Evolutionary conservation across 2,329 filamentous ascomycete species (phyloP), one percentile per base, ranked within the genome.

Genomic region (Pleurostoma richardsiae): DNA sequence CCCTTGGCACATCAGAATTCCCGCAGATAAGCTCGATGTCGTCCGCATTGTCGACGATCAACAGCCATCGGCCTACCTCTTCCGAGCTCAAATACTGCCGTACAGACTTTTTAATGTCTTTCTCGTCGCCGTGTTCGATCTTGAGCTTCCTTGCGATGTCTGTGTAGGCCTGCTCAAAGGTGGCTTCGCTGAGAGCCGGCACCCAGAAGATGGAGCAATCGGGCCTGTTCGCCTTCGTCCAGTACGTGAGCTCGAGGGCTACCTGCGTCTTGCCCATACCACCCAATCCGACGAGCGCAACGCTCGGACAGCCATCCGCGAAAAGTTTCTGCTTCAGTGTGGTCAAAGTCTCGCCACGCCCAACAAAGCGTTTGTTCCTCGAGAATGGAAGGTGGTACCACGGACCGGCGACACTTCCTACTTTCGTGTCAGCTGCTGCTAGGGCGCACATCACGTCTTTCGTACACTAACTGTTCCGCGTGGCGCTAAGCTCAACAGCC

Each of bases 21-120:
- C 48, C n/a, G 38, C 52, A 49, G 40, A 56, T 54, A 39, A 63
- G 43, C 4, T 60, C 50, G 7, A 46, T 45, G 29, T 72, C 63
- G 33, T 76, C 71, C 0, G 64, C 66, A 47, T 73, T 74, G 43
- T 71, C 65, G 4, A 73, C 50, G 3, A 74, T 54, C 1, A 73
- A 51, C 33, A 73, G 53, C 69, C 66, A 73, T 33, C 49, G 56
- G 5, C 65, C 61, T 0, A 55, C 46, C 4, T 43, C 46, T n/a
- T 56, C 51, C 0, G 56, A 61, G 39, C 49, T 56, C 1, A 69
- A 53, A 26, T 63, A 52, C 4, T 45, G 42, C 10, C 78, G 70
- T 54, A 87, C 81, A 63, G 80, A 73, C 53, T 83, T 78, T 45
- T 77, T 75, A 36, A 82, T 56, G 50, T 87, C 83, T 41, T 68